Evolutionary conservation across 2,329 filamentous ascomycete species (phyloP), one percentile per base, ranked within the genome.

Genomic region (Didymella pinodella): DNA sequence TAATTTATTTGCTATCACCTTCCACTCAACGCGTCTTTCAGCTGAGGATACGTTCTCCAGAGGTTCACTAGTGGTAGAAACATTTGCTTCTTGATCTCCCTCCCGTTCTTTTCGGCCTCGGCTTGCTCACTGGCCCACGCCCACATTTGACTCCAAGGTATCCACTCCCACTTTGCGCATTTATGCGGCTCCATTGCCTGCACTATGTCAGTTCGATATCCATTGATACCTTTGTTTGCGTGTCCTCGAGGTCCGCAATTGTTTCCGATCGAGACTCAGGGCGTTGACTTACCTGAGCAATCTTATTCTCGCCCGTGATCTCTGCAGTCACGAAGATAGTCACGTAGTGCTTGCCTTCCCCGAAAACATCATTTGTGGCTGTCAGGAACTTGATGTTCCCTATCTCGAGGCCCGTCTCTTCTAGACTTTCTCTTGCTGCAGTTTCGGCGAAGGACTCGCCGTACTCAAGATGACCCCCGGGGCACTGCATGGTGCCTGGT

Each of bases 401-500:
- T 1, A 92, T 80, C 0, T 75, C 67, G 1, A 77, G 61, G 0
- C 84, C 88, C 0, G 90, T 92, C 70, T 94, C 91, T 72, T 94
- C 91, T 0, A 85, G 70, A 0, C 85, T 80, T 75, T 94, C 91
- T 4, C 91, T 84, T 46, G 78, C 82, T 0, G 90, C 89, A 58
- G 90, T 92, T 0, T 76, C 73, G 20, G 86, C 80, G 31, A 86
- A 82, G 1, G 80, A 81, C 71, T 94, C 91, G 61, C 85, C 84
- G 56, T 85, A 84, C 61, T 94, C 91, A 16, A 93, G 83, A 67
- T 94, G 90, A 0, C 91, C 91, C 22, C 91, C 91, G 0, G 91
- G 90, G 14, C 92, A 84, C 48, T 87, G 88, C 77, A 84, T 86
- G 0, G 84, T 87, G 1, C 85, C 87, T 85, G 16, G 18, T 3